Evolutionary conservation across 371 early-diverging fungal species (phyloP).

Genomic region (Dipsacomyces acuminosporus): DNA sequence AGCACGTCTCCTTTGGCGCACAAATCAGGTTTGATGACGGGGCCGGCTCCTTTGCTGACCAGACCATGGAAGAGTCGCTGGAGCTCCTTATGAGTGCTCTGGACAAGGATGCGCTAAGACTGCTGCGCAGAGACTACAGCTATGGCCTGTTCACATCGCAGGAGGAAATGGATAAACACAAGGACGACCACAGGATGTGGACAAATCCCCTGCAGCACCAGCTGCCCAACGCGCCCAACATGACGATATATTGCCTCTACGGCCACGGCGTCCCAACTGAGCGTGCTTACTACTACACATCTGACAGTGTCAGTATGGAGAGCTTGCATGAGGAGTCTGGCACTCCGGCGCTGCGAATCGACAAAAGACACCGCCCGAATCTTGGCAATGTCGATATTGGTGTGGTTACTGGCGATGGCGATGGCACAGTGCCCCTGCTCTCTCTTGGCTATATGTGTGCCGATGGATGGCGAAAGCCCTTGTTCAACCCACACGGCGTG

Average conservation of each 20-base stretch:
- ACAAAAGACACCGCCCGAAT: constrained; percentile 20
- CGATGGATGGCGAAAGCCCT: constrained; percentile 77
- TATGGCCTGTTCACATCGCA: constrained; percentile 60
- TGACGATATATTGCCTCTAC: constrained; percentile 81
- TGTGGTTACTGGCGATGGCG: constrained; percentile 57
- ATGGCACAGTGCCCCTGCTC: constrained; percentile 88
- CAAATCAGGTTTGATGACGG: constrained; percentile 31
- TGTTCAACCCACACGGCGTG: constrained; percentile 75
- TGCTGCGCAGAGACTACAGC: constrained; percentile 59
- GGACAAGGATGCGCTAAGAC: constrained; percentile 49
- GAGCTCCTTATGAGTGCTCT: constrained; percentile 53
- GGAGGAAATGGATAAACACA: constrained; percentile 52
- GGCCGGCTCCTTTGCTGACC: constrained; percentile 11
- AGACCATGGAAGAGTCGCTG: constrained; percentile 56
- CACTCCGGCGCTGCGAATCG: constrained; percentile 60
- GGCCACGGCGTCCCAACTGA: constrained; percentile 79
- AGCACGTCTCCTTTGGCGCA: constrained; percentile 20
- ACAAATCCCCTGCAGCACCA: constrained; percentile 79
- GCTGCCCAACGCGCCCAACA: constrained; percentile 73
- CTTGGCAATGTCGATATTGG: constrained; percentile 51
- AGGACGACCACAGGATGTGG: constrained; percentile 66
- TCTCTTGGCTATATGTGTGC: constrained; percentile 92
- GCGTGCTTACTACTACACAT: constrained; percentile 67
- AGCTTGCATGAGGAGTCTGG: constrained; percentile 21
- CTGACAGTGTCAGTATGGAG: constrained; percentile 10